Evolutionary conservation across 1,284 basidiomycete genomes (phyloP), one percentile per base, ranked within the genome.

Genomic region (Laetiporus sulphureus): DNA sequence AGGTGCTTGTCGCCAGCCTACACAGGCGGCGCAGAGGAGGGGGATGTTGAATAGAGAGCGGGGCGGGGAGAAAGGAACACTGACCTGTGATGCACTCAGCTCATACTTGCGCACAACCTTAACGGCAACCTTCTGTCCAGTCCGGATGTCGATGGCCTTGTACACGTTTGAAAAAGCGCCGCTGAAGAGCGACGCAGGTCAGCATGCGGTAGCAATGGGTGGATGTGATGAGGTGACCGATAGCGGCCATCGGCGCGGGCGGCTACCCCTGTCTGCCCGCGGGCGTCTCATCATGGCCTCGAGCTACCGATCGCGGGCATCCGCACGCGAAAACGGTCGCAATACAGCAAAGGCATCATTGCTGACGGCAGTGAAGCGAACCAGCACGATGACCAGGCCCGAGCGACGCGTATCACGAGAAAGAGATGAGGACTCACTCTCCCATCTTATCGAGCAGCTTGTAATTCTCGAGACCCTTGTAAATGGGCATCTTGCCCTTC

Each of bases 131-230:
- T 88, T 89, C 60, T 82, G 72, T 15, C 84, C 81, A 13, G 84
- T 83, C 41, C 74, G 68, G 42, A 80, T 68, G 64, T 97, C 89
- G 41, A 88, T 57, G 2, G 93, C 96, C 63, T 91, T 92, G 77
- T 96, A 99, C 3, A 99, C 96, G 59, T 97, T 92, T 10, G 95
- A 98, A 64, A 99, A 99, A 29, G 96, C 96, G 49, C 96, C 96
- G 56, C 89, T 91, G 47, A 8, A 31, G 15, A n/a, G n/a, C n/a
- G n/a, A n/a, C n/a, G n/a, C n/a, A n/a, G n/a, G n/a, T n/a, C n/a
- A 29, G 27, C 8, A n/a, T 29, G n/a, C 27, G 27, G n/a, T n/a
- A 29, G 27, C 8, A 8, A n/a, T 8, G 27, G 27, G 27, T 29
- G 27, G 27, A 29, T 29, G 7, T n/a, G 18, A 32, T n/a, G 31